Percentiles rank a stretch among this genome's conserved stretches.
These are phyloP conservation scores for Dioscorea zingiberensis DNA, from an alignment of 106 monocot species.

Conservation along the genomic window DNA sequence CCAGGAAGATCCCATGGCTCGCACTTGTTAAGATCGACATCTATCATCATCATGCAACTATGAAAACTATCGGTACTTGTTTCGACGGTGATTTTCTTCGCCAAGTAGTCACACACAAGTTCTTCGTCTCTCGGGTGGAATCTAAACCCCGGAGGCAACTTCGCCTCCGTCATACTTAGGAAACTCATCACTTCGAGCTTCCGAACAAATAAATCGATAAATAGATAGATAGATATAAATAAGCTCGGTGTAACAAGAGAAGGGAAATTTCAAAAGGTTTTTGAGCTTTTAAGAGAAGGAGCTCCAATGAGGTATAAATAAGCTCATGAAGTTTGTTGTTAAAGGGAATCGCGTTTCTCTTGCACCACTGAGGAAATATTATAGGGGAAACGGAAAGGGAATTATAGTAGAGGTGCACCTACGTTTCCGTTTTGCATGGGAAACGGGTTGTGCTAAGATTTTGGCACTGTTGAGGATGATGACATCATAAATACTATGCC, in stretches of 20 bases:
- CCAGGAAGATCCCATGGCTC: conserved; percentile 97
- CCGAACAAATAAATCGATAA: background rate
- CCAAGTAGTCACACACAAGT: conserved; percentile 65
- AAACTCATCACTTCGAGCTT: conserved; percentile 20
- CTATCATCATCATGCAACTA: conserved; percentile 39
- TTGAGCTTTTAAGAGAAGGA: conserved; percentile 3
- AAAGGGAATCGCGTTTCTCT: background rate
- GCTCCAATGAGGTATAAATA: background rate
- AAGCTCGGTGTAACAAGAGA: background rate
- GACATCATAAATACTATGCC: background rate
- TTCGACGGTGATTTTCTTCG: conserved; percentile 21
- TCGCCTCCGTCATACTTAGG: conserved; percentile 69
- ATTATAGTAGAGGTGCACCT: no score
- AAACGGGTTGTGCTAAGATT: no score
- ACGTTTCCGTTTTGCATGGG: no score
- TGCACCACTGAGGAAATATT: background rate
- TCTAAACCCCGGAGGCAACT: conserved; percentile 73
- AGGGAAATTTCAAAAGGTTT: background rate
- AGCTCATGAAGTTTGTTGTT: background rate
- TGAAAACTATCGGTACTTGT: background rate
- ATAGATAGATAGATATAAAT: conserved; percentile 11
- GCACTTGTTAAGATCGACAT: conserved; percentile 85
- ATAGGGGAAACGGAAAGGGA: background rate
- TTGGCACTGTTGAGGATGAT: background rate
- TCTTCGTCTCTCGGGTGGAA: conserved; percentile 86